Base-by-base conservation (phyloP, 768 basidiomycete genomes). In the Tulasnella sp. region DNA sequence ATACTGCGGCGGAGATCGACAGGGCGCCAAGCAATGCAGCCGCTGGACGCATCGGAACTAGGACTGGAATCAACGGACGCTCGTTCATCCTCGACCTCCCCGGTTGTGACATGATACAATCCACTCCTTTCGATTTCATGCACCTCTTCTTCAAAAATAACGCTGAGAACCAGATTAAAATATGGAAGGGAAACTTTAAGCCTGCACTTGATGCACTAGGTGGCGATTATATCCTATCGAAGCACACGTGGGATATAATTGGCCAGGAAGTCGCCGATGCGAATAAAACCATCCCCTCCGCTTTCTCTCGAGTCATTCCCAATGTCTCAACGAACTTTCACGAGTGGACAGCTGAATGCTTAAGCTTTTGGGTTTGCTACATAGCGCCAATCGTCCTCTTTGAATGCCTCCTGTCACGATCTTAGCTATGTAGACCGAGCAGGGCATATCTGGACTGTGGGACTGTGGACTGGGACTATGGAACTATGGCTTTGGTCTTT, bases 51-150 rank as follows among this genome's bases (percentile, higher is more conserved):
- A 7, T 44, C 78, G 27, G 84, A 84, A 75, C 0, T 71, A 84
- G 79, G 31, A 85, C 81, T 58, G 86, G 88, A 3, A 85, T 87
- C 80, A 86, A 85, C 31, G 85, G 84, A 10, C 34, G 83, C 24
- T 81, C 88, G 6, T 42, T 86, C 0, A 84, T 88, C 34, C 79
- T 79, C 9, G 21, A 39, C 27, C 83, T 88, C 0, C 74, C 34
- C 31, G 71, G 71, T n/a, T 88, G n/a, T 82, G 82, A 8, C 87
- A 87, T 80, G 85, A 88, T 0, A 0, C n/a, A 4, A 86, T 87
- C 88, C 34, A 84, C 83, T 48, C 88, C 88, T 0, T 86, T 86
- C 80, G 88, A 90, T 75, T 88, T 88, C 83, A 89, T 89, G 87
- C 89, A 90, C 75, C 84, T 88, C 0, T 82, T 89, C 81, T 72